A percentile compares a stretch with the other conserved stretches of the same genome.
Evolutionary conservation across 2,329 filamentous ascomycete species (phyloP).

Genomic region (Fusarium devonianum): DNA sequence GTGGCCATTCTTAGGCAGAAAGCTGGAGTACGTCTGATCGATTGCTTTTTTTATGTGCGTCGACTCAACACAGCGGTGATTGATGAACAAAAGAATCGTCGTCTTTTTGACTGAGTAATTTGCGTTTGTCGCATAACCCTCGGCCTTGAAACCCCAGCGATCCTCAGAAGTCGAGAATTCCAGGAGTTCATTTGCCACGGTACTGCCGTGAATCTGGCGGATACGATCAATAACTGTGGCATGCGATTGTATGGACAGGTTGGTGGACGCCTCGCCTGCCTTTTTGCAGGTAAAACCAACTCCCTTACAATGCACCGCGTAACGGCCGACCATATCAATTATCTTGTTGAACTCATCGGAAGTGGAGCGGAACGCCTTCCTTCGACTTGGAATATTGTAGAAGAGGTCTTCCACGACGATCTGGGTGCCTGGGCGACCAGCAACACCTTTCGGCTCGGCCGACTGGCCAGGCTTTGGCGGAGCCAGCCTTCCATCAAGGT

Average conservation of each 20-base stretch:
- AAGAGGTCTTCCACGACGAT: slow-evolving; percentile 97
- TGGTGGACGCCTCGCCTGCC: slow-evolving; percentile 84
- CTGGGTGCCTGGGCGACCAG: slow-evolving; percentile 88
- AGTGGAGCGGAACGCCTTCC: slow-evolving; percentile 86
- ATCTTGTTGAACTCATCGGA: slow-evolving; percentile 99
- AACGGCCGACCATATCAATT: slow-evolving; percentile 90
- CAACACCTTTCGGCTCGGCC: slow-evolving; percentile 84
- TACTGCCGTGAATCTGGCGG: slow-evolving; percentile 84
- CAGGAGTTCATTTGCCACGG: slow-evolving; percentile 87
- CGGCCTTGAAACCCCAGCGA: slow-evolving; percentile 83
- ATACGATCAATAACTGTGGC: slow-evolving; percentile 83
- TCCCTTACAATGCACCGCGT: slow-evolving; percentile 89
- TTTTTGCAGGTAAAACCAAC: slow-evolving; percentile 98
- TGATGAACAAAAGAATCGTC: slow-evolving; percentile 90
- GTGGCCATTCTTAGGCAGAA: slow-evolving; percentile 91
- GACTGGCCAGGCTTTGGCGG: slow-evolving; percentile 88
- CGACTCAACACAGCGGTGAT: slow-evolving; percentile 93
- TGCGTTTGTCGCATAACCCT: slow-evolving; percentile 86
- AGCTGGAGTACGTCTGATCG: slow-evolving; percentile 87
- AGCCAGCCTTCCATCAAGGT: slow-evolving; percentile 80
- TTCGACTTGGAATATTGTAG: slow-evolving; percentile 90
- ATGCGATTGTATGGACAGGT: slow-evolving; percentile 77
- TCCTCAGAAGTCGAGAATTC: slow-evolving; percentile 75
- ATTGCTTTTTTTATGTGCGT: slow-evolving; percentile 85
- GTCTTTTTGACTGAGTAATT: slow-evolving; percentile 96